A percentile compares a stretch with the other conserved stretches of the same genome.
Conservation (phyloP, 495 filamentous ascomycete genomes). For the Neohortaea acidophila region DNA sequence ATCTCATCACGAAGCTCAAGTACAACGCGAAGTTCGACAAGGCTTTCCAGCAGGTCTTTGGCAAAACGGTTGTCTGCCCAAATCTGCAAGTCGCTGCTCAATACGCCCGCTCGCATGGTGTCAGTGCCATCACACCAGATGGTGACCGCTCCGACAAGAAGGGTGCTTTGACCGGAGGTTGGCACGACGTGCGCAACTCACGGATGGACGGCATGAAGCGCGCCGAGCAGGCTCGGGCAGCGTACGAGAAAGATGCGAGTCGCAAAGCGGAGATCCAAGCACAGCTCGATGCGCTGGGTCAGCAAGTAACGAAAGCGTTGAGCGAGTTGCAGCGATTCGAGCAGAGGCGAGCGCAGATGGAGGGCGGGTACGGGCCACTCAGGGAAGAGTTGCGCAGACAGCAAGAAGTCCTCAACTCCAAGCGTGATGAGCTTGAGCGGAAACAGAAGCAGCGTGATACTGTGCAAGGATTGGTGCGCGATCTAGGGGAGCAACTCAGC, state of each 20-base stretch:
- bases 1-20: conserved; percentile 71
- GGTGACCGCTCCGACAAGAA: conserved; percentile 88
- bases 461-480: conserved; percentile 59
- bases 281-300: conserved; percentile 61
- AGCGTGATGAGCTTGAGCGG: conserved; percentile 56
- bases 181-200: conserved; percentile 66
- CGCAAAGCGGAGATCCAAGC: conserved; percentile 43
- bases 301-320: conserved; percentile 68
- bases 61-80: conserved; percentile 86
- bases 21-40: conserved; percentile 63
- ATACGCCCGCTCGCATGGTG: conserved; percentile 76
- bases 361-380: conserved; percentile 69
- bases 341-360: conserved; percentile 59
- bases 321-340: conserved; percentile 72
- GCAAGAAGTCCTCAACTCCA: conserved; percentile 52
- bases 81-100: conserved; percentile 71
- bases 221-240: conserved; percentile 57
- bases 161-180: conserved; percentile 88
- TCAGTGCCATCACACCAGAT: conserved; percentile 85
- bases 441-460: conserved; percentile 55
- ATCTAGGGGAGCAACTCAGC: conserved; percentile 54
- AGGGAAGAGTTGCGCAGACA: conserved; percentile 57
- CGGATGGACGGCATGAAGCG: conserved; percentile 68
- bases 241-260: conserved; percentile 49
- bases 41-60: conserved; percentile 87